Evolutionary conservation across 306 rosid species (phyloP).

Genomic region (Heteromeles arbutifolia): DNA sequence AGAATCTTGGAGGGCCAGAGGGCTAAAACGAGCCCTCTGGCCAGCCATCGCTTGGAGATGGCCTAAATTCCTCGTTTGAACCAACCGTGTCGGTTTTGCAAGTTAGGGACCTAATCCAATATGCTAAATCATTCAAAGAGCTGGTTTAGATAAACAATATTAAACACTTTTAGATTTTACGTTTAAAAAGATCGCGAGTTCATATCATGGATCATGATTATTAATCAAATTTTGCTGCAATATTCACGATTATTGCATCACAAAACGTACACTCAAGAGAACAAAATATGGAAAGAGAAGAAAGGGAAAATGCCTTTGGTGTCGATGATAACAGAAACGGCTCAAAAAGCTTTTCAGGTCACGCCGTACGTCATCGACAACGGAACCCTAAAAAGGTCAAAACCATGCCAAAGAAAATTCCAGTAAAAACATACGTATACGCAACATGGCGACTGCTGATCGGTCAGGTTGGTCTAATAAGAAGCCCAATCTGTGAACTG

Average conservation of each 20-base stretch:
- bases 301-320: too few relatives aligned
- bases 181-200: too few relatives aligned
- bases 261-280: not conserved
- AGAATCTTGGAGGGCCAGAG: too few relatives aligned
- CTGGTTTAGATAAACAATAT: not conserved
- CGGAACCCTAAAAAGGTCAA: too few relatives aligned
- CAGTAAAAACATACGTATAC: not conserved
- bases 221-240: not conserved
- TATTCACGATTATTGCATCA: too few relatives aligned
- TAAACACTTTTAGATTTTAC: not conserved
- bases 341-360: not conserved
- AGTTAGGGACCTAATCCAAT: not conserved
- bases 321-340: not conserved
- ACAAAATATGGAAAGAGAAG: too few relatives aligned
- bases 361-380: not conserved
- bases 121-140: not conserved
- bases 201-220: too few relatives aligned
- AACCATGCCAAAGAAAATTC: not conserved
- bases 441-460: not conserved
- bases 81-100: too few relatives aligned
- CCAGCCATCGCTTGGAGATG: too few relatives aligned
- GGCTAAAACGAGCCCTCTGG: too few relatives aligned
- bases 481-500: not conserved
- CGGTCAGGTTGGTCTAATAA: not conserved
- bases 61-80: too few relatives aligned